phyloP scores from a whole-genome alignment of 2,329 filamentous ascomycete genomes.

The Beauveria scarabaeidicola region DNA sequence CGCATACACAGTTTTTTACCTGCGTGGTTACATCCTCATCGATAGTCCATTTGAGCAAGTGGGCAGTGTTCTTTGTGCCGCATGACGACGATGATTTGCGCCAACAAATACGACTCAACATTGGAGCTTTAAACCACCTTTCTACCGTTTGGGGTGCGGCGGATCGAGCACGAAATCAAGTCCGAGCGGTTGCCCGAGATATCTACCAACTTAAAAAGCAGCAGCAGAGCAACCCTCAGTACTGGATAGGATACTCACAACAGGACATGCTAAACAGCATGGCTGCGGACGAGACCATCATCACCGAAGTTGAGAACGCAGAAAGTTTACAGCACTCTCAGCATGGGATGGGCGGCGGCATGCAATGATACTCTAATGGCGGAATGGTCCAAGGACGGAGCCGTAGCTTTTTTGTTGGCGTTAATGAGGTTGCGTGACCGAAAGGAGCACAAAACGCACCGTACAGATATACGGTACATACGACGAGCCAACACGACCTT shows the following conservation, averaged over 20 bases:
- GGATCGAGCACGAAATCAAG: constrained; percentile 59
- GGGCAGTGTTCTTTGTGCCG: constrained; percentile 54
- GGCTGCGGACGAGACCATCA: constrained; percentile 49
- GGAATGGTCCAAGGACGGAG: not conserved
- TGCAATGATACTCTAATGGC: not conserved
- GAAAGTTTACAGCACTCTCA: constrained; percentile 16
- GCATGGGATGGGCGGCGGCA: constrained; percentile 7
- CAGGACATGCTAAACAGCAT: constrained; percentile 48
- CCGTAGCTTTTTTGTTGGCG: not conserved
- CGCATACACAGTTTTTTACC: constrained; percentile 77
- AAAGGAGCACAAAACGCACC: not conserved
- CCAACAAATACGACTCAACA: constrained; percentile 70
- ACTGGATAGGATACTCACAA: constrained; percentile 47
- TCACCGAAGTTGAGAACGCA: constrained; percentile 44
- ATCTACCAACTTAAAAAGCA: constrained; percentile 55
- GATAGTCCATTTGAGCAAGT: constrained; percentile 74
- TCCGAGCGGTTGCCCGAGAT: constrained; percentile 71
- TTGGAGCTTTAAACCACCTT: constrained; percentile 63
- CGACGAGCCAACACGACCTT: not conserved
- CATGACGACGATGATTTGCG: constrained; percentile 58
- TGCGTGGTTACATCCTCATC: constrained; percentile 72
- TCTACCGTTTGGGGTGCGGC: constrained; percentile 67
- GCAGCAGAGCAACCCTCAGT: constrained; percentile 42
- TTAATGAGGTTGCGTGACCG: not conserved
- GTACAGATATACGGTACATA: not conserved